Conservation (phyloP, 2,329 filamentous ascomycete species). For the Aspergillus pseudotamarii region DNA sequence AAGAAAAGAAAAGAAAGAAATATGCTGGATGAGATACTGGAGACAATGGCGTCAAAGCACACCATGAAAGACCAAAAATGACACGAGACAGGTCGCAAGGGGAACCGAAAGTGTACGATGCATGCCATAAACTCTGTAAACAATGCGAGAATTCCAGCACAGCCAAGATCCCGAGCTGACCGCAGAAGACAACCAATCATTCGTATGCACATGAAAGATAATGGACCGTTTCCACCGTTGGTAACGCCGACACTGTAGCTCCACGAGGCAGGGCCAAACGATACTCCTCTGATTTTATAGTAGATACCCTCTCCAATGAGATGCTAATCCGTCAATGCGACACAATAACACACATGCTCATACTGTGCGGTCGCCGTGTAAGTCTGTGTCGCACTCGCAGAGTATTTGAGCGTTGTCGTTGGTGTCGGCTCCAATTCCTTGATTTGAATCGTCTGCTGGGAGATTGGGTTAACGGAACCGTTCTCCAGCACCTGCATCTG, state of each 20-base stretch:
- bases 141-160: constrained; percentile 15
- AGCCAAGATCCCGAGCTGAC: constrained; percentile 17
- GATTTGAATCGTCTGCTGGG: constrained; percentile 33
- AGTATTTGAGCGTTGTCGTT: constrained; percentile 35
- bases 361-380: constrained; percentile 40
- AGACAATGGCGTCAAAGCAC: constrained; percentile 6
- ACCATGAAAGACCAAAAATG: constrained; percentile 1
- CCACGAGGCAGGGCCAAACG: background rate
- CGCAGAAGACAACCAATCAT: constrained; percentile 19
- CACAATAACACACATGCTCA: constrained; percentile 40
- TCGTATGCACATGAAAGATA: constrained; percentile 28
- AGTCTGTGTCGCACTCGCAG: constrained; percentile 32
- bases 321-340: constrained; percentile 37
- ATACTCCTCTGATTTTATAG: constrained; percentile 11
- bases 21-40: constrained; percentile 4
- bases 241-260: constrained; percentile 25
- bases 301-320: constrained; percentile 12
- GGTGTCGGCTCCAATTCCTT: constrained; percentile 40
- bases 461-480: constrained; percentile 42
- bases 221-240: constrained; percentile 13
- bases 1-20: too few species aligned
- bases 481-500: constrained; percentile 63
- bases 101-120: constrained; percentile 12
- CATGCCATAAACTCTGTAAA: constrained; percentile 15
- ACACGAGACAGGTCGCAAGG: background rate